Conservation (phyloP, 2,329 filamentous ascomycete species). For the Colletotrichum noveboracense region DNA sequence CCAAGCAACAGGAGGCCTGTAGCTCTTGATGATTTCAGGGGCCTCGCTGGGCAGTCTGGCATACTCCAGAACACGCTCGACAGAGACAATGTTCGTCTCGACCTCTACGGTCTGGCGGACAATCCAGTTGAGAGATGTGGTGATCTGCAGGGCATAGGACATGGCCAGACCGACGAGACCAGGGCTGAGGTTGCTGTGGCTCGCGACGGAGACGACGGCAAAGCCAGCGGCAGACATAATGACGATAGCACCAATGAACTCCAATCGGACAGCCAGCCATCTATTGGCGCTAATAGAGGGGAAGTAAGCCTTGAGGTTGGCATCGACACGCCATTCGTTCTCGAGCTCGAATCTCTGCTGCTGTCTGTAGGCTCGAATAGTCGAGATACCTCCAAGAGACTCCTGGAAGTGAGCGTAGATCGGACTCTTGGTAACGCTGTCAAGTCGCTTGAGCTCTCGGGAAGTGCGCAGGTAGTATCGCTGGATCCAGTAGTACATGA, state of each 20-base stretch:
- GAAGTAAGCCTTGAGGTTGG: conserved; percentile 93
- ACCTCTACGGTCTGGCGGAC: conserved; percentile 98
- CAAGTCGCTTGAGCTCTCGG: conserved; percentile 92
- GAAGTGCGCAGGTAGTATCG: conserved; percentile 97
- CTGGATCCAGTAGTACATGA: conserved; percentile 91
- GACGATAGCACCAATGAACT: conserved; percentile 94
- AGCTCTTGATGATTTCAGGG: conserved; percentile 88
- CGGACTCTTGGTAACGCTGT: conserved; percentile 93
- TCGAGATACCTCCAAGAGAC: conserved; percentile 90
- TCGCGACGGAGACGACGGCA: conserved; percentile 79
- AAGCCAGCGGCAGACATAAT: conserved; percentile 88
- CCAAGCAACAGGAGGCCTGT: conserved; percentile 88
- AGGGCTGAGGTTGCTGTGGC: conserved; percentile 64
- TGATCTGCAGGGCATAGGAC: conserved; percentile 98
- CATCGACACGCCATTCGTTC: conserved; percentile 97
- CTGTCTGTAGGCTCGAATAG: conserved; percentile 93
- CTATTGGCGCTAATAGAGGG: conserved; percentile 93
- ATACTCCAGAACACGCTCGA: conserved; percentile 97
- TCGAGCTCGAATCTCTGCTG: conserved; percentile 86
- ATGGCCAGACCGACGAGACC: conserved; percentile 91
- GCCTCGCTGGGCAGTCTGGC: conserved; percentile 90
- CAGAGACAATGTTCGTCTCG: conserved; percentile 99
- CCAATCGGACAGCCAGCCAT: conserved; percentile 93
- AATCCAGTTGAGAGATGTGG: conserved; percentile 97
- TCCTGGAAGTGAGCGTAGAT: conserved; percentile 99